Conservation (phyloP, 1,284 basidiomycete species). For the Puccinia novopanici region DNA sequence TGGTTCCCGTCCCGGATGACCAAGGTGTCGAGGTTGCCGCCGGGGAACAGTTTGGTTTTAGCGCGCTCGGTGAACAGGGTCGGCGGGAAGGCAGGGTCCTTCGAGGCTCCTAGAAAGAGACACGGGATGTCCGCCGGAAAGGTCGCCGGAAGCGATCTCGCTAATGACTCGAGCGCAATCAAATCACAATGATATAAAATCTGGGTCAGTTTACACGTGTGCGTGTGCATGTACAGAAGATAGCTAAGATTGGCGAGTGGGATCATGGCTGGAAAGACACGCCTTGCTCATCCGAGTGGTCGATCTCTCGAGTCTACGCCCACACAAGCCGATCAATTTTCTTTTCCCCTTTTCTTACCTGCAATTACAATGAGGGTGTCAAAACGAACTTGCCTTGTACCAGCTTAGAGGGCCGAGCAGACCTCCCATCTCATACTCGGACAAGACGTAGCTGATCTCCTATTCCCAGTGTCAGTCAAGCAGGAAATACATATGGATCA, state of each 20-base stretch:
- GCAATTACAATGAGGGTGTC: not conserved
- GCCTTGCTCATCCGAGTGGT: conserved; percentile 26
- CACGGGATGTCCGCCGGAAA: conserved; percentile 36
- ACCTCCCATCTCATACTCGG: conserved; percentile 21
- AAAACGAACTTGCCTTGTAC: conserved; percentile 10
- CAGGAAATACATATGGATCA: too few relatives aligned
- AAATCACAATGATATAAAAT: not conserved
- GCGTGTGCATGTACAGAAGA: not conserved
- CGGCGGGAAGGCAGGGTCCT: conserved; percentile 34
- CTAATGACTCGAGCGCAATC: not conserved
- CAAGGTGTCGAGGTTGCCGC: not conserved
- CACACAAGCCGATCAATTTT: not conserved
- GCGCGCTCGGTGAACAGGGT: not conserved
- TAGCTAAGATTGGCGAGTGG: not conserved
- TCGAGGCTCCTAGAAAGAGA: conserved; percentile 22
- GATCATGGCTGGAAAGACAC: not conserved
- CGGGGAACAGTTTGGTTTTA: conserved; percentile 15
- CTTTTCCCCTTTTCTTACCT: not conserved
- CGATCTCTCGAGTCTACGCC: conserved; percentile 11
- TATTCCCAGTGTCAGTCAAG: not conserved
- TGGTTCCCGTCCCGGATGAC: conserved; percentile 23
- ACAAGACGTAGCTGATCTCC: conserved; percentile 26
- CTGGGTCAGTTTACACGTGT: not conserved
- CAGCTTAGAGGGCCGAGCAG: conserved; percentile 17
- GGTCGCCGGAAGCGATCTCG: not conserved